These are phyloP conservation scores for Panicum miliaceum DNA, from an alignment of 176 grass and related monocot species.

Conservation along the genomic window DNA sequence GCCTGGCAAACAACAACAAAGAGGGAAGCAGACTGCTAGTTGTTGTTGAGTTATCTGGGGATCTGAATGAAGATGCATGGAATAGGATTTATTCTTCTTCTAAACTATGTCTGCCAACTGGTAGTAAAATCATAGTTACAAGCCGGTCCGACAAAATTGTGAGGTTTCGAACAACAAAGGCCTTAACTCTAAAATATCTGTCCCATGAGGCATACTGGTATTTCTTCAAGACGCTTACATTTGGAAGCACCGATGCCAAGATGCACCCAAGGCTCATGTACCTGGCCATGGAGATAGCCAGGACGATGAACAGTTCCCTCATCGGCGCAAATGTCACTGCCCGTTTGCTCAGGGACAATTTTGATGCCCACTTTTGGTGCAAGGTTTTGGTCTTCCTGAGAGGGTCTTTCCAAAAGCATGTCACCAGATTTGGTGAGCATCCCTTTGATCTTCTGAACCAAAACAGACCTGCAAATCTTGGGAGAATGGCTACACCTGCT, in stretches of 20 bases:
- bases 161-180: neutral
- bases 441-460: neutral
- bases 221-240: constrained; percentile 22
- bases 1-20: no score
- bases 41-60: neutral
- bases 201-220: neutral
- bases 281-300: neutral
- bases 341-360: neutral
- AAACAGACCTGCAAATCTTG: neutral
- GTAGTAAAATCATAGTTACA: constrained; percentile 17
- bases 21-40: neutral
- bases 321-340: neutral
- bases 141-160: neutral
- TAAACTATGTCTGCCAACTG: neutral
- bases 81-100: neutral
- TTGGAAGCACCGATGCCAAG: neutral
- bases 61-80: neutral
- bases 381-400: neutral
- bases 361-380: neutral
- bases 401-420: neutral
- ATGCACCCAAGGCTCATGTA: neutral
- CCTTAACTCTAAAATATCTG: neutral
- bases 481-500: neutral
- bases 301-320: neutral
- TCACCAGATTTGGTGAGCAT: neutral